phyloP scores from a whole-genome alignment of 257 asterid genomes.

The Lavandula angustifolia region DNA sequence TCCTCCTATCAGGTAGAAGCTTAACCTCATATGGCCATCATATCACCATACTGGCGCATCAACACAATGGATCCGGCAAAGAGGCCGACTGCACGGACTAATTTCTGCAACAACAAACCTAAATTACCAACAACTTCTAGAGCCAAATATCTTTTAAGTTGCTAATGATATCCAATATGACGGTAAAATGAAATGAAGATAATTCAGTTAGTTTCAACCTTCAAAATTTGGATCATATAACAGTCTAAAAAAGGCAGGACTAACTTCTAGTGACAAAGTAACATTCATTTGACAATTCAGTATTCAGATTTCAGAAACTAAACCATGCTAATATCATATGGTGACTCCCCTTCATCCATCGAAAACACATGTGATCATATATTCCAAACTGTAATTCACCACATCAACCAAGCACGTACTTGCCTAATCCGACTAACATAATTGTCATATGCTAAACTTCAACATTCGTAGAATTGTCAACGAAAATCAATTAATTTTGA shows the following conservation, averaged over 20 bases:
- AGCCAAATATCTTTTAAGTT: neutral
- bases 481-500: neutral
- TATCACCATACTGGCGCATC: conserved; percentile 82
- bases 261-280: neutral
- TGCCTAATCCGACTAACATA: neutral
- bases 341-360: no score
- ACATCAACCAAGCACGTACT: no score
- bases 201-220: neutral
- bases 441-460: neutral
- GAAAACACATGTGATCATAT: neutral
- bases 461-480: neutral
- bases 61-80: conserved; percentile 81
- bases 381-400: no score
- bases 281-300: neutral
- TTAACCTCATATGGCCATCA: conserved; percentile 63
- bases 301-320: no score
- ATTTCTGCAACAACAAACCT: conserved; percentile 52
- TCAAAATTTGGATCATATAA: no score
- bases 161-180: neutral
- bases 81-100: conserved; percentile 73
- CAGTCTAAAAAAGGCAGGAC: neutral
- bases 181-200: no score
- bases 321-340: no score
- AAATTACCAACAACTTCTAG: neutral
- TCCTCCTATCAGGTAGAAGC: conserved; percentile 1